Evolutionary conservation across 139 green algal species (phyloP).

Genomic region (Klebsormidium nitens): DNA sequence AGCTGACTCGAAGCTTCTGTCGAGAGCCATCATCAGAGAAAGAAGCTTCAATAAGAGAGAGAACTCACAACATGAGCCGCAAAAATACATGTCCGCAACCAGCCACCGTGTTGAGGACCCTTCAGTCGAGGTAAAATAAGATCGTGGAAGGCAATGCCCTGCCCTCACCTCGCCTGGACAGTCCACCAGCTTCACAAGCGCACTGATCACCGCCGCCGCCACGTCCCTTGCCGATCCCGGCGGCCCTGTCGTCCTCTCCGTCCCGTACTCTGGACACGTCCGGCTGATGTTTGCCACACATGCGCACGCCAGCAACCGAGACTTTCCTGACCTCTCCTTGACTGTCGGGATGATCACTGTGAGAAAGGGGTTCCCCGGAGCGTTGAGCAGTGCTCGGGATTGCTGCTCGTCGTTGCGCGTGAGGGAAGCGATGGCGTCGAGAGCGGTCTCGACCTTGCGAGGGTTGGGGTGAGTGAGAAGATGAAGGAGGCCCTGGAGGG

Average conservation of each 20-base stretch:
- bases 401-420: slow-evolving; percentile 40
- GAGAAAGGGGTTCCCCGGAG: background rate
- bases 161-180: no score
- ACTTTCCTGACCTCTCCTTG: slow-evolving; percentile 26
- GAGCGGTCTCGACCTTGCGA: slow-evolving; percentile 40
- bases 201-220: background rate
- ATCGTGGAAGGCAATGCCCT: no score
- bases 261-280: no score
- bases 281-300: slow-evolving; percentile 50
- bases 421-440: slow-evolving; percentile 54
- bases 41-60: no score
- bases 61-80: no score
- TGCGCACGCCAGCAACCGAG: slow-evolving; percentile 46
- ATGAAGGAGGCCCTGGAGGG: slow-evolving; percentile 37
- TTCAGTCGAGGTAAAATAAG: no score
- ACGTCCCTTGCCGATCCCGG: background rate
- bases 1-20: no score
- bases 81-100: no score
- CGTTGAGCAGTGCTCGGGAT: slow-evolving; percentile 28
- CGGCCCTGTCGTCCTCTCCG: background rate
- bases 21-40: no score
- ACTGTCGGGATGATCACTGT: slow-evolving; percentile 28
- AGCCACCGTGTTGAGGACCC: no score
- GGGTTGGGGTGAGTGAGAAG: no score
- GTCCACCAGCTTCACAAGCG: slow-evolving; percentile 57